A percentile compares a stretch with the other conserved stretches of the same genome.
These are phyloP conservation scores for Hysterangium stoloniferum DNA, from an alignment of 768 basidiomycete species.

Conservation along the genomic window DNA sequence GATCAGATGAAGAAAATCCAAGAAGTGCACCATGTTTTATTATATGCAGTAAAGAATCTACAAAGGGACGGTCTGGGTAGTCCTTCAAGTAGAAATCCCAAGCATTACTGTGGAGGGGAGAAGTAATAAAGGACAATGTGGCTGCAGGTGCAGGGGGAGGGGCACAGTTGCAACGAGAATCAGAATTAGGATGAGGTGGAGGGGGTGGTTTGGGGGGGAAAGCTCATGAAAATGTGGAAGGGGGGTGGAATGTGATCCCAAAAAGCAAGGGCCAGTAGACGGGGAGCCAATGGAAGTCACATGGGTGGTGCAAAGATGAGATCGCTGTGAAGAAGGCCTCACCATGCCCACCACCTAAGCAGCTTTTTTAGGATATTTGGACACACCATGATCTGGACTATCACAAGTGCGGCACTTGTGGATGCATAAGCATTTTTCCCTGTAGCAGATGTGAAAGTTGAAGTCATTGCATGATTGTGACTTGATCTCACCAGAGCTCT, in stretches of 20 bases:
- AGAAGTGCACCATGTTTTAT: conserved; percentile 11
- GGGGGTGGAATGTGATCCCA: not conserved
- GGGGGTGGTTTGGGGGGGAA: conserved; percentile 2
- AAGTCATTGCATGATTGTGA: no score
- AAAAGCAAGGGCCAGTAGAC: not conserved
- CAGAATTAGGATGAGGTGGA: conserved; percentile 9
- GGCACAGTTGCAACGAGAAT: conserved; percentile 8
- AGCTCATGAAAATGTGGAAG: not conserved
- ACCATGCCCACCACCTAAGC: not conserved
- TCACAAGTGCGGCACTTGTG: not conserved
- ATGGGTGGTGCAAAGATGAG: conserved; percentile 7
- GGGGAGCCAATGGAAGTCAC: not conserved
- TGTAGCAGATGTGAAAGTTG: no score
- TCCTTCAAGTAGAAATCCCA: conserved; percentile 10
- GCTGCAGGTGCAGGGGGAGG: not conserved
- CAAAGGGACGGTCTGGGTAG: conserved; percentile 11
- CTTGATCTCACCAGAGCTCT: no score
- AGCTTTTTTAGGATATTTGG: not conserved
- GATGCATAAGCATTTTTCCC: no score
- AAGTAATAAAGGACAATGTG: not conserved
- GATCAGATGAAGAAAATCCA: conserved; percentile 4
- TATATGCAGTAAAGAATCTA: conserved; percentile 9
- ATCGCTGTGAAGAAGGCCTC: not conserved
- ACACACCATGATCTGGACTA: not conserved
- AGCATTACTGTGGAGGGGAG: not conserved